Percentiles rank a stretch among this genome's conserved stretches.
Conservation (phyloP, 208 protist species). For the Phytomonas sp. region DNA sequence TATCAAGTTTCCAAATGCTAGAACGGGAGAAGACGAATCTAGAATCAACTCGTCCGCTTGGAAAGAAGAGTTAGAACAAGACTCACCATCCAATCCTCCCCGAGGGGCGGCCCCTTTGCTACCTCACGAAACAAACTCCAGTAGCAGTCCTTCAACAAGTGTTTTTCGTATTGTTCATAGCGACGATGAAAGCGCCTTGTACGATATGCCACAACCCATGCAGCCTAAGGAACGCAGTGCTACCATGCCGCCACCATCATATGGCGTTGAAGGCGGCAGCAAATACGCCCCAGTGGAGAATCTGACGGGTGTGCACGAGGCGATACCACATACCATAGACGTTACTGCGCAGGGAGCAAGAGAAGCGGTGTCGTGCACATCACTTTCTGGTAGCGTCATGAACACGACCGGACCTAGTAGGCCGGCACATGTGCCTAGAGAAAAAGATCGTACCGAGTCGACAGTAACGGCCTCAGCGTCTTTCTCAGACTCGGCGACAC, state of each 20-base stretch:
- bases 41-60: background rate
- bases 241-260: background rate
- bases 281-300: background rate
- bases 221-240: background rate
- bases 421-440: too few species aligned
- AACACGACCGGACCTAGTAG: too few species aligned
- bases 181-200: background rate
- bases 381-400: too few species aligned
- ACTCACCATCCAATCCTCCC: background rate
- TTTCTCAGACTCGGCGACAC: background rate
- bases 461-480: background rate
- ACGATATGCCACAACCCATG: background rate
- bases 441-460: too few species aligned
- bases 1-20: background rate
- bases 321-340: background rate
- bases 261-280: background rate
- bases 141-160: background rate
- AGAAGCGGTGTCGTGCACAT: background rate
- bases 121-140: background rate
- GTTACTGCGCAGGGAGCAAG: background rate
- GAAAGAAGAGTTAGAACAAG: background rate
- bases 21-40: background rate
- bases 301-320: background rate
- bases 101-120: background rate
- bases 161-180: background rate